These are phyloP conservation scores for Esteya vermicola DNA, from an alignment of 2,329 filamentous ascomycete genomes.

Conservation along the genomic window DNA sequence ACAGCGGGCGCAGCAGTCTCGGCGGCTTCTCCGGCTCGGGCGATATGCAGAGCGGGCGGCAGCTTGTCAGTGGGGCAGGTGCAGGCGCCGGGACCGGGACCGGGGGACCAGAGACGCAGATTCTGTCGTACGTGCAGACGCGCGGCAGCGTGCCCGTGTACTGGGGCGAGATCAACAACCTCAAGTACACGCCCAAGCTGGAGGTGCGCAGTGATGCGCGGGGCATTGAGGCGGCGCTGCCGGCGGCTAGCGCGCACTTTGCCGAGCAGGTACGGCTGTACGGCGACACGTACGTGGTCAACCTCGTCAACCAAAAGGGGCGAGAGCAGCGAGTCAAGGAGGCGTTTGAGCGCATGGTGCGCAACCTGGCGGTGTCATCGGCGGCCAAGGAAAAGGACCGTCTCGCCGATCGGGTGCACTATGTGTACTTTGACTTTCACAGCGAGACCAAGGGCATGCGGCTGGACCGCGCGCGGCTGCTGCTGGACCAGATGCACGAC, in stretches of 20 bases:
- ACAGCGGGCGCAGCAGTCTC: conserved; percentile 53
- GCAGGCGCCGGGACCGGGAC: no score
- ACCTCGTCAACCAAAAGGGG: conserved; percentile 92
- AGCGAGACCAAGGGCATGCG: conserved; percentile 90
- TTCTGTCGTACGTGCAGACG: conserved; percentile 91
- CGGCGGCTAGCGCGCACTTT: conserved; percentile 76
- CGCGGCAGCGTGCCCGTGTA: conserved; percentile 90
- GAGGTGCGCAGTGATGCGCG: conserved; percentile 78
- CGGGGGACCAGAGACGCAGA: conserved; percentile 53
- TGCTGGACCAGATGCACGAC: conserved; percentile 69
- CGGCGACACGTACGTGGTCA: conserved; percentile 94
- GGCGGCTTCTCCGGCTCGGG: conserved; percentile 68
- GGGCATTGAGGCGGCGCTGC: conserved; percentile 63
- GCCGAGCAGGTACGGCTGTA: conserved; percentile 86
- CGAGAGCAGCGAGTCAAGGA: conserved; percentile 81
- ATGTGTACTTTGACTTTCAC: conserved; percentile 98
- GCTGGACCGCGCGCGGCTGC: conserved; percentile 80
- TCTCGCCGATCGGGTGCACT: conserved; percentile 70
- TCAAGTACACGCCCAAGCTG: conserved; percentile 82
- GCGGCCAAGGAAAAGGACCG: conserved; percentile 53
- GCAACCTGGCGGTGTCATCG: conserved; percentile 56
- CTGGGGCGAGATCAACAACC: conserved; percentile 90
- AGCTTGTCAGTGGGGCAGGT: conserved; percentile 37
- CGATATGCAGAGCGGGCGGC: conserved; percentile 57
- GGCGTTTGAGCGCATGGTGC: conserved; percentile 84